Percentiles rank a stretch among this genome's conserved stretches.
These are phyloP conservation scores for Ceratocystis diversiconidia DNA, from an alignment of 2,329 filamentous ascomycete species.

Conservation along the genomic window DNA sequence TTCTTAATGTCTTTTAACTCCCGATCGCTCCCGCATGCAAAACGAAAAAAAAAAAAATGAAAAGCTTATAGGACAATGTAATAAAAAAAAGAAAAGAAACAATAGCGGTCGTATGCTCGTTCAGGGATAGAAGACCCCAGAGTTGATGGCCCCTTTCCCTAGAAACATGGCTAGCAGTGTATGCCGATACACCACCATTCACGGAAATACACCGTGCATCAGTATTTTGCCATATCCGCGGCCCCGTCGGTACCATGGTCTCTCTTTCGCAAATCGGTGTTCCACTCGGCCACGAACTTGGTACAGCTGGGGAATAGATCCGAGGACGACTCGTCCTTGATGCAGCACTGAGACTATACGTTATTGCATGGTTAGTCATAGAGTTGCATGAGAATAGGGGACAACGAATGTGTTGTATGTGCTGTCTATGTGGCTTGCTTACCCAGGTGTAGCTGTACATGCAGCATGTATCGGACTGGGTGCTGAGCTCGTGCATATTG, in stretches of 20 bases:
- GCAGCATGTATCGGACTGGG: not conserved
- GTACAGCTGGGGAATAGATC: constrained; percentile 6
- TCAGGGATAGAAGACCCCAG: too few relatives aligned
- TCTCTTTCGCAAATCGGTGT: not conserved
- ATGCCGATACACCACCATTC: not conserved
- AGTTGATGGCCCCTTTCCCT: too few relatives aligned
- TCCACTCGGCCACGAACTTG: constrained; percentile 6
- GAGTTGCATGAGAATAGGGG: not conserved
- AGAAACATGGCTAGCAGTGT: not conserved
- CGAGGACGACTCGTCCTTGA: not conserved
- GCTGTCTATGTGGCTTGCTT: not conserved
- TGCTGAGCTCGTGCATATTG: not conserved
- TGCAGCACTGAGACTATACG: not conserved
- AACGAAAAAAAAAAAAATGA: too few relatives aligned
- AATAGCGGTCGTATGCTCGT: too few relatives aligned
- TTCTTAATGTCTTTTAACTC: too few relatives aligned
- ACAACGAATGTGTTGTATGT: not conserved
- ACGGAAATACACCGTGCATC: not conserved
- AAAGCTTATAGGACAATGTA: too few relatives aligned
- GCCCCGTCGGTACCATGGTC: not conserved
- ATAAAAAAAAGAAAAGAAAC: too few relatives aligned
- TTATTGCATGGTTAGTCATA: not conserved
- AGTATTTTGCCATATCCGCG: not conserved
- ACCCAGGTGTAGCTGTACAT: constrained; percentile 3
- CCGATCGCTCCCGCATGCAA: too few relatives aligned